Percentiles rank a stretch among this genome's conserved stretches.
Evolutionary conservation across 768 basidiomycete genomes (phyloP).

Genomic region (Mycena metata): DNA sequence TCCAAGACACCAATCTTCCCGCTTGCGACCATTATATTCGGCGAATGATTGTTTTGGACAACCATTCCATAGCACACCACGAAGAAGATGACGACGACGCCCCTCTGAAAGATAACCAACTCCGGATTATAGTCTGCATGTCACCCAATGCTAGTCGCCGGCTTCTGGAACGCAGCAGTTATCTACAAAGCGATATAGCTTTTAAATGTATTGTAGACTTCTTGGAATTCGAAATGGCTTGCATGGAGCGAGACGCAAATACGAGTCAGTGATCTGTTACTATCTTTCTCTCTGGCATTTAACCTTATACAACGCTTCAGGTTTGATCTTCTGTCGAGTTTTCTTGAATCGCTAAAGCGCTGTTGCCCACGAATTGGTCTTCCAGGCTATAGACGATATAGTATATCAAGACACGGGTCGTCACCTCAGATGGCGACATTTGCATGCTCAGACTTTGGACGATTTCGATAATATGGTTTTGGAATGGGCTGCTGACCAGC

Average conservation of each 20-base stretch:
- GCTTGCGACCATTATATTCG: slow-evolving; percentile 12
- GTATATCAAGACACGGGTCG: slow-evolving; percentile 35
- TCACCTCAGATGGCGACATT: slow-evolving; percentile 30
- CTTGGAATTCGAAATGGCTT: slow-evolving; percentile 33
- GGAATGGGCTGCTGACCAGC: no score
- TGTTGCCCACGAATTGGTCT: slow-evolving; percentile 32
- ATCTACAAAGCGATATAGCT: slow-evolving; percentile 44
- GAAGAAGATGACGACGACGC: slow-evolving; percentile 31
- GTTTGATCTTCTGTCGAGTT: slow-evolving; percentile 15
- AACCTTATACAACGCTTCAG: background rate
- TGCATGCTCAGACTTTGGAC: no score
- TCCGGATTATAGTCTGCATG: slow-evolving; percentile 47
- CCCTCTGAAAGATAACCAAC: background rate
- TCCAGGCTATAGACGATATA: slow-evolving; percentile 31
- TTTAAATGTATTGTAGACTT: slow-evolving; percentile 39
- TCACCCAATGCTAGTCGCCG: slow-evolving; percentile 32
- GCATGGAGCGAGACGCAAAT: background rate
- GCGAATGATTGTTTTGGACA: slow-evolving; percentile 25
- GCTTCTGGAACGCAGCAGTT: background rate
- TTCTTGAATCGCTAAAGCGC: slow-evolving; percentile 38
- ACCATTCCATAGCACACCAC: slow-evolving; percentile 6
- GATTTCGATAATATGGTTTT: no score
- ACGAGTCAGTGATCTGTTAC: slow-evolving; percentile 31
- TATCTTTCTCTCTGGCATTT: background rate
- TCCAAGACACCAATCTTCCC: background rate